phyloP scores from a whole-genome alignment of 116 monocot genomes.

The Iris pallida region DNA sequence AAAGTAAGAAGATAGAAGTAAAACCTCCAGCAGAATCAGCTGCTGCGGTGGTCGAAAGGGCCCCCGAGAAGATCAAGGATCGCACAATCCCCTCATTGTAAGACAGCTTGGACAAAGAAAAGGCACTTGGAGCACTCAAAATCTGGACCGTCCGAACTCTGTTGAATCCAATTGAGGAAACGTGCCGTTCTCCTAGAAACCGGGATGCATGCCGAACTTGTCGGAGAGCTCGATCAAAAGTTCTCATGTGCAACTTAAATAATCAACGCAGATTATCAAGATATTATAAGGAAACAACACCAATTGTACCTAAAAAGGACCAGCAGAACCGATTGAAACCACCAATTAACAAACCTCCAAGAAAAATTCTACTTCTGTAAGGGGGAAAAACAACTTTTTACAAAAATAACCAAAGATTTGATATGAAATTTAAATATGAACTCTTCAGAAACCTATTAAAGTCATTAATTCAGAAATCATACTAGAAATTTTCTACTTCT shows the following conservation, averaged over 20 bases:
- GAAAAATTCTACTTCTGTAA: no score
- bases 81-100: conserved; percentile 9
- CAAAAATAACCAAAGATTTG: no score
- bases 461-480: no score
- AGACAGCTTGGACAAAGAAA: conserved; percentile 3
- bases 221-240: conserved; percentile 38
- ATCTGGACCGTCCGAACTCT: conserved; percentile 3
- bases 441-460: no score
- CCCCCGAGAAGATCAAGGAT: conserved; percentile 2
- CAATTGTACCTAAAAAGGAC: no score
- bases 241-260: conserved; percentile 38
- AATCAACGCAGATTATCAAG: no score
- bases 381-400: no score
- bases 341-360: no score
- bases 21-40: conserved; percentile 38
- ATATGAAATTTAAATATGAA: no score
- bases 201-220: conserved; percentile 21
- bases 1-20: neutral
- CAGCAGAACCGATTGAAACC: no score
- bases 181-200: conserved; percentile 4
- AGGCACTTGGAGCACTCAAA: conserved; percentile 2
- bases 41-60: conserved; percentile 12
- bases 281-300: no score
- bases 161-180: conserved; percentile 4
- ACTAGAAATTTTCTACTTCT: no score